Evolutionary conservation across 495 filamentous ascomycete species (phyloP), one percentile per base, ranked within the genome.

Genomic region (Achaetomiella virescens): DNA sequence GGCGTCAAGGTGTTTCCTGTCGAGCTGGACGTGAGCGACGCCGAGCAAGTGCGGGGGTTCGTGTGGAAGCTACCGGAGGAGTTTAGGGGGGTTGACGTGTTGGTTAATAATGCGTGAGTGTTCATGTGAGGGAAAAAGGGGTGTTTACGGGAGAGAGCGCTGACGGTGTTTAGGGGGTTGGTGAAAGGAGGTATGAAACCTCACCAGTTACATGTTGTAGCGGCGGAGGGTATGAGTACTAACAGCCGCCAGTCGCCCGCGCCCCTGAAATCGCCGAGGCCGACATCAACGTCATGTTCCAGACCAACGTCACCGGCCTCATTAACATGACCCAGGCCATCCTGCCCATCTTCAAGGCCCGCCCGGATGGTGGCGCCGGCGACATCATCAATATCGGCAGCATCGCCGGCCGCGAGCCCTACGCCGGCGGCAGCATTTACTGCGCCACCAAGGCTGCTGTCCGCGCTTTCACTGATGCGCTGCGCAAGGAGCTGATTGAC

Each of bases 331-430:
- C 93, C 7, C 93, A 98, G 76, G 89, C 88, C 27, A 74, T 96
- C 45, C 79, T 98, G 18, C 81, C 85, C 18, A 85, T 91, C 69
- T 95, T 90, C 80, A 85, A 90, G 75, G 80, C 84, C 66, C 84
- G 90, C 37, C 71, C 77, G 14, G 82, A 91, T 38, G 89, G 89
- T 48, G 91, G 91, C 50, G 74, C 77, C 27, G 93, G 93, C 57
- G 93, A 98, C 65, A 91, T 98, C 66, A 95, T 98, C 71, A 97
- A 97, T 72, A 88, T 98, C 66, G 93, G 93, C 52, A 91, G 87
- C 63, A 93, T 98, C 67, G 93, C 93, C 22, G 93, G 93, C 21
- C 82, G 93, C 37, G 92, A 96, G 62, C 79, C 87, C 11, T 98
- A 98, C 72, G 75, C 84, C 5, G 91, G 95, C 42, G 93, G 93